These are phyloP conservation scores for Solanum infundibuliforme DNA, from an alignment of 257 asterid species.

Conservation along the genomic window DNA sequence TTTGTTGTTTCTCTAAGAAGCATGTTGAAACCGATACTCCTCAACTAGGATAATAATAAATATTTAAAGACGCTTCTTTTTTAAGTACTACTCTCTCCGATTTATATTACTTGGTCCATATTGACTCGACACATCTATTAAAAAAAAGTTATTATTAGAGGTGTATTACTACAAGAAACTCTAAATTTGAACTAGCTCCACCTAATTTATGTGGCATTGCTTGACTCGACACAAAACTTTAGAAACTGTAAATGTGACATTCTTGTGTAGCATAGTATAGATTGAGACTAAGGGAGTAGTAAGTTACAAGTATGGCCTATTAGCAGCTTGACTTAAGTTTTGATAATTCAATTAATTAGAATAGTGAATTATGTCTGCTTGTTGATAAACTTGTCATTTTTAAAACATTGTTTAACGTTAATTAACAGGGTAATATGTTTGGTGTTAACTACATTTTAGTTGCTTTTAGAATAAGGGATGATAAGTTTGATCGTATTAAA, in stretches of 20 bases:
- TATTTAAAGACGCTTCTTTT: background rate
- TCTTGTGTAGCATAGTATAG: background rate
- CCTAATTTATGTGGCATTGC: background rate
- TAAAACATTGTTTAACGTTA: background rate
- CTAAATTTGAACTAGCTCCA: background rate
- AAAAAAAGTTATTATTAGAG: background rate
- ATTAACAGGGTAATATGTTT: conserved; percentile 15
- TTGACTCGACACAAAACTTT: background rate
- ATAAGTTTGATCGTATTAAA: background rate
- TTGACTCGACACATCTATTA: background rate
- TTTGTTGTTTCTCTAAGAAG: background rate
- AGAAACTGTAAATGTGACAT: background rate
- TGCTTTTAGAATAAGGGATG: conserved; percentile 25
- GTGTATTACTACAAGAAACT: background rate
- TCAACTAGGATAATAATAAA: background rate
- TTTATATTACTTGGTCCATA: background rate
- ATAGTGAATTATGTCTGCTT: background rate
- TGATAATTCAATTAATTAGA: background rate
- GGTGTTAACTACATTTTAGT: conserved; percentile 15
- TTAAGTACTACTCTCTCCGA: background rate
- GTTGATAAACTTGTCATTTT: background rate
- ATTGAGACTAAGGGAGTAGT: background rate
- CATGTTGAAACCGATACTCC: conserved; percentile 5
- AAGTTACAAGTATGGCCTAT: background rate
- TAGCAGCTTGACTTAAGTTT: background rate